These are phyloP conservation scores for Kitagawia praeruptora DNA, from an alignment of 129 eudicot species.

Conservation along the genomic window DNA sequence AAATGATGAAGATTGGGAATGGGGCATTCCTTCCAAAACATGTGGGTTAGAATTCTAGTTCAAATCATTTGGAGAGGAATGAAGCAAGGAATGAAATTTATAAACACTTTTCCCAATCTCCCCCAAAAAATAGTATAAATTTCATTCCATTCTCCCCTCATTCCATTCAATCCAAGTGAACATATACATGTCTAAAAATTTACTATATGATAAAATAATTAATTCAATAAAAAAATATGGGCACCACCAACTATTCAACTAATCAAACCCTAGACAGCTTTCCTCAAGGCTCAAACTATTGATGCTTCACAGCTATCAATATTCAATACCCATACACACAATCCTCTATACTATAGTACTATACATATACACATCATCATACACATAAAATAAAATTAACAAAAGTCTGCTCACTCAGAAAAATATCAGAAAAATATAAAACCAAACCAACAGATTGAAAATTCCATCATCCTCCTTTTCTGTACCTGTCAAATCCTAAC, in stretches of 20 bases:
- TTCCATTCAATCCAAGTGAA: too few relatives aligned
- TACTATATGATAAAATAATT: too few relatives aligned
- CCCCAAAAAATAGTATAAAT: too few relatives aligned
- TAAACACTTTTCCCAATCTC: too few relatives aligned
- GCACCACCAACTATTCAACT: neutral
- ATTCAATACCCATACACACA: neutral
- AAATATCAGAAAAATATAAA: neutral
- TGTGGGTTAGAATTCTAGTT: too few relatives aligned
- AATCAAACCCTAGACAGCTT: slow-evolving; percentile 4
- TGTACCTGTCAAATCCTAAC: neutral
- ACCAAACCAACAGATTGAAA: neutral
- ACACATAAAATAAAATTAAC: neutral
- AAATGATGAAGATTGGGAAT: too few relatives aligned
- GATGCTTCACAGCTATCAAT: slow-evolving; percentile 6
- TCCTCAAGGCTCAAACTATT: neutral
- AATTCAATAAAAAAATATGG: neutral
- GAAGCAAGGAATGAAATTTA: too few relatives aligned
- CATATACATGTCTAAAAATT: too few relatives aligned
- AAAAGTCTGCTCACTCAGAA: neutral
- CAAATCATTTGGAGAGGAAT: too few relatives aligned
- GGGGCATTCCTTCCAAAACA: too few relatives aligned
- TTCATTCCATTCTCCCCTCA: too few relatives aligned
- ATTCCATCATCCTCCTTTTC: neutral
- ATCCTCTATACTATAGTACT: too few relatives aligned
- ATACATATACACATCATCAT: neutral